Evolutionary conservation across 2,329 filamentous ascomycete species (phyloP).

Genomic region (Periconia sp.): DNA sequence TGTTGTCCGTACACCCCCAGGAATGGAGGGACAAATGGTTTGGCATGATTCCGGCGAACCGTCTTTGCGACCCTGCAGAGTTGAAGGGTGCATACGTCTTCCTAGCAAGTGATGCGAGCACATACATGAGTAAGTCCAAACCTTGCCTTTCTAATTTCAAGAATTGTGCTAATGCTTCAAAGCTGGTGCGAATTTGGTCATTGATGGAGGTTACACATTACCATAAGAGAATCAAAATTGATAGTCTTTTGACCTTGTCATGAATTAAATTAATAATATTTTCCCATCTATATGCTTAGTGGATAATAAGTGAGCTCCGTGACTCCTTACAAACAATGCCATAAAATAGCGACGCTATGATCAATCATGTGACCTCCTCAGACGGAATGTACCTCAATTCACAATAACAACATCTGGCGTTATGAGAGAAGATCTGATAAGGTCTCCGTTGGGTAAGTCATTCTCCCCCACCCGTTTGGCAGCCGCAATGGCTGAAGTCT

Average conservation of each 20-base stretch:
- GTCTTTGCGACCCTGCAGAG: constrained; percentile 48
- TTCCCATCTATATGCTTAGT: too few species aligned
- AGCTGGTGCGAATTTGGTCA: constrained; percentile 10
- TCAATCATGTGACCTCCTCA: too few species aligned
- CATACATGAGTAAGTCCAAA: constrained; percentile 21
- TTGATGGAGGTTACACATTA: constrained; percentile 10
- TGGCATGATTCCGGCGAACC: constrained; percentile 44
- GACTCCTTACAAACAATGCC: too few species aligned
- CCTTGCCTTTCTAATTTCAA: not conserved
- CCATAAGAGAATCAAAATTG: constrained; percentile 3
- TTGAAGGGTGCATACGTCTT: constrained; percentile 40
- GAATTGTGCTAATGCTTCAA: not conserved
- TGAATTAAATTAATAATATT: too few species aligned
- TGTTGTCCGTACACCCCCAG: constrained; percentile 36
- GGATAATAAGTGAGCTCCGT: too few species aligned
- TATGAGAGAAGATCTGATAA: constrained; percentile 1
- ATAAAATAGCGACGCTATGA: too few species aligned
- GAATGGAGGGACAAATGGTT: constrained; percentile 40
- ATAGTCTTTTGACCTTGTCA: too few species aligned
- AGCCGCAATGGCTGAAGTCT: constrained; percentile 1
- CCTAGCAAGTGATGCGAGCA: constrained; percentile 16
- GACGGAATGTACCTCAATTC: too few species aligned
- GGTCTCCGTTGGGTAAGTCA: constrained; percentile 5
- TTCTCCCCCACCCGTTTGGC: constrained; percentile 4
- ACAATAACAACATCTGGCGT: constrained; percentile 6